Evolutionary conservation across 306 rosid species (phyloP).

Genomic region (Citrullus colocynthis): DNA sequence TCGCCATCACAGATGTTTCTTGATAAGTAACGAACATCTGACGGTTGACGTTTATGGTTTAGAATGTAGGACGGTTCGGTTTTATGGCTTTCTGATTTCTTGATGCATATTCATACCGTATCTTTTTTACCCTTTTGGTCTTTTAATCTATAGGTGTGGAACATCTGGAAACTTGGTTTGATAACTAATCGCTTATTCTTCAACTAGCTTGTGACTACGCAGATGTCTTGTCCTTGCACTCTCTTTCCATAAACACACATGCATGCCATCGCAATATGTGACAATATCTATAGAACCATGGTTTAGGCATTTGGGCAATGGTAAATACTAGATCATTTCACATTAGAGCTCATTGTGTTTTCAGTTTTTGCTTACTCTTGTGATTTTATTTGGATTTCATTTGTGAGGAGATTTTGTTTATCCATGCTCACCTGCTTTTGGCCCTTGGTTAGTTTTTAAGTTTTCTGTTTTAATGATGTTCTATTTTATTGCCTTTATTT

Average conservation of each 20-base stretch:
- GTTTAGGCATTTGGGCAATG: not conserved
- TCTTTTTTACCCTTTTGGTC: not conserved
- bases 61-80: not conserved
- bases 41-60: not conserved
- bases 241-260: not conserved
- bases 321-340: not conserved
- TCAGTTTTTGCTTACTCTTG: not conserved
- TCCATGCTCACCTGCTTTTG: not conserved
- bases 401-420: not conserved
- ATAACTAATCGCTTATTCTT: not conserved
- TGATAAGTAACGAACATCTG: not conserved
- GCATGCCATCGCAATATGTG: not conserved
- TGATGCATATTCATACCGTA: not conserved
- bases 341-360: not conserved
- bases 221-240: not conserved
- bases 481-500: not conserved
- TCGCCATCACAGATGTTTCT: not conserved
- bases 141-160: not conserved
- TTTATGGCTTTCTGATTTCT: not conserved
- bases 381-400: not conserved
- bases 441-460: not conserved
- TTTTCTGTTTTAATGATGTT: conserved; percentile 10
- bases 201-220: not conserved
- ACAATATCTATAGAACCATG: not conserved
- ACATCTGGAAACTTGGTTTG: not conserved